phyloP scores from a whole-genome alignment of 345 rosid genomes.

The Rubroshorea leprosula region DNA sequence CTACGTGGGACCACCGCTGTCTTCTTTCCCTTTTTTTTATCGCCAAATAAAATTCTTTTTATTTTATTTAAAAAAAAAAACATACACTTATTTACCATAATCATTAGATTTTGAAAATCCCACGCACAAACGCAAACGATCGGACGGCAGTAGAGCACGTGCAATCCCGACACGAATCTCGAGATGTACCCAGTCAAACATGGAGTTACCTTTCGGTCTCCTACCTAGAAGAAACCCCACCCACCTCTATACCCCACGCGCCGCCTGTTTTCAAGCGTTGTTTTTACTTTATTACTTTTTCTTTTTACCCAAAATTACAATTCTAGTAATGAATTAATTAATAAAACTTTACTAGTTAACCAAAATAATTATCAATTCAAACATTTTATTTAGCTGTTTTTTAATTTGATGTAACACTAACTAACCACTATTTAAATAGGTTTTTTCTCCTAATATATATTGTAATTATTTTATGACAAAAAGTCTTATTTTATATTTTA shows the following conservation, averaged over 20 bases:
- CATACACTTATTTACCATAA: background rate
- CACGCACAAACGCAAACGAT: constrained; percentile 1
- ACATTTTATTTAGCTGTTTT: no score
- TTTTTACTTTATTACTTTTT: background rate
- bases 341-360: no score
- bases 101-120: constrained; percentile 10
- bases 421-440: no score
- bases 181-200: constrained; percentile 24
- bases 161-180: constrained; percentile 26
- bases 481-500: no score
- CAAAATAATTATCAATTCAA: no score
- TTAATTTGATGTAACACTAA: no score
- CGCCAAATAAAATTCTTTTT: background rate
- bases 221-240: background rate
- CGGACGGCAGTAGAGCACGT: constrained; percentile 30
- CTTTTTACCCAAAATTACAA: no score
- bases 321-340: no score
- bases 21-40: constrained; percentile 8
- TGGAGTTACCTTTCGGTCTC: constrained; percentile 25
- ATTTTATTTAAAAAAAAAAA: background rate
- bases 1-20: constrained; percentile 34
- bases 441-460: no score
- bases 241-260: background rate
- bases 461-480: no score
- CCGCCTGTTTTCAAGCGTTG: background rate